phyloP scores from a whole-genome alignment of 192 early-diverging fungal species.

The Gigaspora rosea region DNA sequence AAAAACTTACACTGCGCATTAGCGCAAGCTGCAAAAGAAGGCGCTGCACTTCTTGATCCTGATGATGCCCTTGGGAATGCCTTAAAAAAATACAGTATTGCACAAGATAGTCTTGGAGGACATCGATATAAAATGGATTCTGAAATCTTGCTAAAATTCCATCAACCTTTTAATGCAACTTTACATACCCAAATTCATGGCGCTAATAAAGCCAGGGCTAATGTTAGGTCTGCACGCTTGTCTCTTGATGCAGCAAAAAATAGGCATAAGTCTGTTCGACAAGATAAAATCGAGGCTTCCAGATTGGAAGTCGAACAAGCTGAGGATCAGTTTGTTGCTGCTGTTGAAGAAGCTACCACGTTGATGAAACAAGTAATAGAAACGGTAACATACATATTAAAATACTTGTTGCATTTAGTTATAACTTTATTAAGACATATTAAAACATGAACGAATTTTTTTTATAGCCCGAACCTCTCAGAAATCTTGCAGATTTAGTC shows the following conservation, averaged over 20 bases:
- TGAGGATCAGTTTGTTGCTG: conserved; percentile 94
- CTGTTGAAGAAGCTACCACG: conserved; percentile 92
- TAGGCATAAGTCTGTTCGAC: conserved; percentile 68
- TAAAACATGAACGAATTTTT: background rate
- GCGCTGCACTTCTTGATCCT: conserved; percentile 66
- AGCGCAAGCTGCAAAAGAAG: conserved; percentile 64
- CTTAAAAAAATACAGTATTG: conserved; percentile 81
- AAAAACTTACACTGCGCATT: conserved; percentile 76
- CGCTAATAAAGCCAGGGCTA: conserved; percentile 83
- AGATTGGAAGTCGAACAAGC: conserved; percentile 85
- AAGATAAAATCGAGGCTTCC: conserved; percentile 72
- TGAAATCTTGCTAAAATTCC: conserved; percentile 71
- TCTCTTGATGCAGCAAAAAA: conserved; percentile 86
- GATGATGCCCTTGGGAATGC: conserved; percentile 89
- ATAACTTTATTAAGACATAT: background rate
- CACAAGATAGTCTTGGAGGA: conserved; percentile 85
- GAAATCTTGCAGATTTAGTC: conserved; percentile 84
- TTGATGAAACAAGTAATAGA: conserved; percentile 93
- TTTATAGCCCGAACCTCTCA: conserved; percentile 76
- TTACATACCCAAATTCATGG: conserved; percentile 74
- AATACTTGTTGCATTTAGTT: background rate
- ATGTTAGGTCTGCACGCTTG: conserved; percentile 81
- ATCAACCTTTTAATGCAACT: conserved; percentile 70
- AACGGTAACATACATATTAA: conserved; percentile 43
- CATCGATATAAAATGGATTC: conserved; percentile 76